These are phyloP conservation scores for Epichloe sibirici DNA, from an alignment of 2,329 filamentous ascomycete species.

Conservation along the genomic window DNA sequence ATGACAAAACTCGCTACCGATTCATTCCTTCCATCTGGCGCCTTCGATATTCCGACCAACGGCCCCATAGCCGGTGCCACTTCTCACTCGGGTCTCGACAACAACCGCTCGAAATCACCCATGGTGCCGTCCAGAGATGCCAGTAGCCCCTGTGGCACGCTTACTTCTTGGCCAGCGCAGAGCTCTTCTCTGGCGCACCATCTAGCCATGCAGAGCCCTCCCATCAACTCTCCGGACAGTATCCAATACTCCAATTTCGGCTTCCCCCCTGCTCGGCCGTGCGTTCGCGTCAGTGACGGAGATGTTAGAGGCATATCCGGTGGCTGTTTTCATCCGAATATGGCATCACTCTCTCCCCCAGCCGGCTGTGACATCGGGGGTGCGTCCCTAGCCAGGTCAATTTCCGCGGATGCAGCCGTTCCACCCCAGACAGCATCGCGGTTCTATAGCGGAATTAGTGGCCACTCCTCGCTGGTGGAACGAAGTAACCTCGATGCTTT, in stretches of 20 bases:
- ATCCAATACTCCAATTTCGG: background rate
- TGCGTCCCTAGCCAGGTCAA: slow-evolving; percentile 16
- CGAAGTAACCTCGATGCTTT: slow-evolving; percentile 41
- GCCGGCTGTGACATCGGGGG: slow-evolving; percentile 5
- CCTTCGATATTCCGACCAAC: slow-evolving; percentile 17
- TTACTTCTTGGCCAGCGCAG: background rate
- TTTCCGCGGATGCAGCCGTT: slow-evolving; percentile 18
- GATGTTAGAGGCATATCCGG: background rate
- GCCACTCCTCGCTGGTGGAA: slow-evolving; percentile 19
- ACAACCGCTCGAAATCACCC: background rate
- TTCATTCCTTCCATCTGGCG: slow-evolving; percentile 29
- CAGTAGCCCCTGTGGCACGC: background rate
- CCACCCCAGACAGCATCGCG: slow-evolving; percentile 19
- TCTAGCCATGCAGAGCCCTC: background rate
- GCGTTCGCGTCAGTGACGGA: background rate
- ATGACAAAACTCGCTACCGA: slow-evolving; percentile 31
- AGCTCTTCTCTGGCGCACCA: background rate
- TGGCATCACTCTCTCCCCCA: slow-evolving; percentile 6
- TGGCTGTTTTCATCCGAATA: slow-evolving; percentile 4
- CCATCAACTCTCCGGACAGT: background rate
- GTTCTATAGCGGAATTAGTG: slow-evolving; percentile 31
- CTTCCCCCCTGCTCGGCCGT: background rate
- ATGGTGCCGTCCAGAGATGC: background rate
- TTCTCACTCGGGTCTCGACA: slow-evolving; percentile 5
- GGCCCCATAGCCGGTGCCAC: slow-evolving; percentile 9